phyloP scores from a whole-genome alignment of 1,284 basidiomycete species.

The Volvariella volvacea region DNA sequence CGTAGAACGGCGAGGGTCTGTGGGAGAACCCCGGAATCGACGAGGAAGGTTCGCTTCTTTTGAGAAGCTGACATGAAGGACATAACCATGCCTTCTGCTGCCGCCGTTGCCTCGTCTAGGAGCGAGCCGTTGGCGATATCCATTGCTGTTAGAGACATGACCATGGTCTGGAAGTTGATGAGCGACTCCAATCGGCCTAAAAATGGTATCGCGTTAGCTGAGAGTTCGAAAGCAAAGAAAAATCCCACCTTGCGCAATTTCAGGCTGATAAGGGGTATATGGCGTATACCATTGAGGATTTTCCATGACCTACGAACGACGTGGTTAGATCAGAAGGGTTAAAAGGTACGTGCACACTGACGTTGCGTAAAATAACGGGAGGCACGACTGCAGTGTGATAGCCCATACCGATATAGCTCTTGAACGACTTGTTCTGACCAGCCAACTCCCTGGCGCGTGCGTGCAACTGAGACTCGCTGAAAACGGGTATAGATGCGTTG shows the following conservation, averaged over 20 bases:
- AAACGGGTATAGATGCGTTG: constrained; percentile 62
- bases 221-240: constrained; percentile 11
- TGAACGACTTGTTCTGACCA: constrained; percentile 73
- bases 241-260: constrained; percentile 79
- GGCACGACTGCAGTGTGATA: constrained; percentile 95
- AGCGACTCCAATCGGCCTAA: constrained; percentile 91
- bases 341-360: constrained; percentile 27
- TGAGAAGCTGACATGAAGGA: constrained; percentile 58
- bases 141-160: constrained; percentile 91
- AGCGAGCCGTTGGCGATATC: constrained; percentile 94
- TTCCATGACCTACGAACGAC: constrained; percentile 71
- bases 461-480: constrained; percentile 86
- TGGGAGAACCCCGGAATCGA: constrained; percentile 76
- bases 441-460: constrained; percentile 74
- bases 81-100: constrained; percentile 91
- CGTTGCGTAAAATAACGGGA: constrained; percentile 89
- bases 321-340: constrained; percentile 5
- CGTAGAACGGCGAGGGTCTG: constrained; percentile 85
- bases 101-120: constrained; percentile 88
- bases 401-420: constrained; percentile 97
- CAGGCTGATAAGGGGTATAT: constrained; percentile 92
- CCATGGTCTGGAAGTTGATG: constrained; percentile 96
- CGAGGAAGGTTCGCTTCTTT: constrained; percentile 81
- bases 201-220: constrained; percentile 11
- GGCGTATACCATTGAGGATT: constrained; percentile 99